Evolutionary conservation across 2,329 filamentous ascomycete genomes (phyloP), one percentile per base, ranked within the genome.

Genomic region (Fusarium heterosporum): DNA sequence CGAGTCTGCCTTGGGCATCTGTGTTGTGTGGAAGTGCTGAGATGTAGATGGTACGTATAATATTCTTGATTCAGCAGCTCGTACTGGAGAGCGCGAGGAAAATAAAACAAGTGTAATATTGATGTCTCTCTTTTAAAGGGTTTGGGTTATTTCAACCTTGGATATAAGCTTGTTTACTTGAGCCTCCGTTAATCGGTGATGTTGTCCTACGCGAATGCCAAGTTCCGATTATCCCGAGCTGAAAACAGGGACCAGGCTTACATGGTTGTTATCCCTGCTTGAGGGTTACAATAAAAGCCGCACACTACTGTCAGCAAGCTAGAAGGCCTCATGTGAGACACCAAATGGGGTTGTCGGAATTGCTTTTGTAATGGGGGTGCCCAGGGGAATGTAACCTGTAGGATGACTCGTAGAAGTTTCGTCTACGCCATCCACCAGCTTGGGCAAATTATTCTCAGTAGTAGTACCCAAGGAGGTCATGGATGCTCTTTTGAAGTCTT

Each of bases 141-240:
- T 45, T 52, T 36, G 12, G 26, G 19, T 4, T 42, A 10, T 5
- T 43, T 39, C 8, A 58, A 64, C 19, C 16, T 46, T 49, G 26
- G 34, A 22, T 46, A 40, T 50, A 65, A 34, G 29, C 26, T 55
- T 65, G 41, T 47, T 34, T 46, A 8, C 22, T 19, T 45, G 29
- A 36, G 28, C 45, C 14, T 28, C 19, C 39, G 26, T 14, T 38
- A 22, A 34, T 28, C 17, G n/a, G 25, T 22, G 22, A 14, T 58
- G 12, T 25, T 11, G 47, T 49, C 26, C 34, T 16, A 25, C 22
- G 11, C 19, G 11, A 13, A 10, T 38, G 45, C 46, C 61, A 48
- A 61, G 48, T 19, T 29, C 43, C 40, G 64, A 67, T 54, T 34
- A 29, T 53, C 34, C 63, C 58, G 57, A 66, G 57, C 43, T 64